Evolutionary conservation across 768 basidiomycete species (phyloP).

Genomic region (Grammothele lineata): DNA sequence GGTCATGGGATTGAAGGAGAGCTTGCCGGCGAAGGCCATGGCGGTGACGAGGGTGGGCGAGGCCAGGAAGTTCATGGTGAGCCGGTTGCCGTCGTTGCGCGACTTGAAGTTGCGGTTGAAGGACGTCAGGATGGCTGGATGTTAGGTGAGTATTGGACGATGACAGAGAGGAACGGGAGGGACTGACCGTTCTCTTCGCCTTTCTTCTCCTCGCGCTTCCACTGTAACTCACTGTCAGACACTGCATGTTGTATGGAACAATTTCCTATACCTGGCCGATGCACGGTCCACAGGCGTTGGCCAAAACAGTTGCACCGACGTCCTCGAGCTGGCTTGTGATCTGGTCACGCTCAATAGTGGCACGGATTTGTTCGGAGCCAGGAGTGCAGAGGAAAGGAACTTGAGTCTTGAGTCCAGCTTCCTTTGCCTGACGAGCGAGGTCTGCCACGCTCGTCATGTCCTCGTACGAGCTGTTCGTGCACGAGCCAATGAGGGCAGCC

Average conservation of each 20-base stretch:
- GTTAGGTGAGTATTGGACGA: neutral
- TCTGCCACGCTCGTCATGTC: slow-evolving; percentile 94
- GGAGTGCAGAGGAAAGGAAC: slow-evolving; percentile 87
- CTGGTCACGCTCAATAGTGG: slow-evolving; percentile 93
- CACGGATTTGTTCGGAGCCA: slow-evolving; percentile 93
- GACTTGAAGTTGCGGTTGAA: slow-evolving; percentile 96
- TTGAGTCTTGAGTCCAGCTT: slow-evolving; percentile 77
- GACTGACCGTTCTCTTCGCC: slow-evolving; percentile 84
- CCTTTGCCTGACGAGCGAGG: slow-evolving; percentile 84
- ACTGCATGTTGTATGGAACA: slow-evolving; percentile 12
- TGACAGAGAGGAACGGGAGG: neutral
- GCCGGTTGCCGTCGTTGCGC: slow-evolving; percentile 90
- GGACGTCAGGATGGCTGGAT: slow-evolving; percentile 86
- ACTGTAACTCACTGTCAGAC: no score
- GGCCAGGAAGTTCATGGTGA: slow-evolving; percentile 97
- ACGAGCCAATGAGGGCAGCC: slow-evolving; percentile 94
- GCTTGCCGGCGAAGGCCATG: slow-evolving; percentile 91
- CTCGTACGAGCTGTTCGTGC: slow-evolving; percentile 98
- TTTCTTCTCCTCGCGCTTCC: slow-evolving; percentile 88
- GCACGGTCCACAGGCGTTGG: slow-evolving; percentile 98
- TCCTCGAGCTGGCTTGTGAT: slow-evolving; percentile 77
- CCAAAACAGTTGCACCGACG: slow-evolving; percentile 91
- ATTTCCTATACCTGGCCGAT: slow-evolving; percentile 96
- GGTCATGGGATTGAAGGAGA: slow-evolving; percentile 90
- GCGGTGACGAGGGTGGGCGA: slow-evolving; percentile 97